Evolutionary conservation across 2,329 filamentous ascomycete species (phyloP), one percentile per base, ranked within the genome.

Genomic region (Xylaria digitata): DNA sequence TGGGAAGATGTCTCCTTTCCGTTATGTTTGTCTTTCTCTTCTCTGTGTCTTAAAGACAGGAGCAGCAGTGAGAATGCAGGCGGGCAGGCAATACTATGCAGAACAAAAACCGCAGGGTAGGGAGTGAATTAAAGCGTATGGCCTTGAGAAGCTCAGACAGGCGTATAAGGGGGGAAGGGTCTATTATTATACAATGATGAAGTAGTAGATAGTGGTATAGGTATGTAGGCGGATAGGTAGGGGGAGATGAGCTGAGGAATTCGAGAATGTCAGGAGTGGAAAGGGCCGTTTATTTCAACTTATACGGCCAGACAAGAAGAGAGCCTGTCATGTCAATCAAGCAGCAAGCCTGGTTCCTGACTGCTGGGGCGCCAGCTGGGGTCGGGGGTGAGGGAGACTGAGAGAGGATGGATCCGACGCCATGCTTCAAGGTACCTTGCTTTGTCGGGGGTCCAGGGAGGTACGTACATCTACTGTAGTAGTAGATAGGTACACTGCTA

Each of bases 201-300:
- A 58, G 57, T n/a, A 58, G 21, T 26, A 26, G 26, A 26, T 26
- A 13, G 40, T 23, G 32, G 30, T 45, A 40, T 58, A 55, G 49
- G n/a, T 37, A 21, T 32, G 43, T 49, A 57, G 42, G 68, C 67
- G 67, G 63, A 67, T 13, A 55, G 37, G 37, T 43, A 43, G 53
- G 53, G 45, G 65, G 68, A 72, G 66, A 74, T 73, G 71, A 70
- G 69, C 63, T 70, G 71, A 72, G 70, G 70, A 72, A 72, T 72
- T 72, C 71, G 48, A 72, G 67, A 72, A 71, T 54, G 57, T 70
- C 62, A 63, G 69, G 66, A 73, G 64, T 69, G 70, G 70, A 71
- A 75, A 73, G 72, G 73, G 71, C 61, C 48, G 66, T 73, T 26
- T 71, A 76, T 73, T 76, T 76, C 70, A 75, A 74, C 75, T 76